phyloP scores from a whole-genome alignment of 371 early-diverging fungal species.

The Syncephalastrum sp. region DNA sequence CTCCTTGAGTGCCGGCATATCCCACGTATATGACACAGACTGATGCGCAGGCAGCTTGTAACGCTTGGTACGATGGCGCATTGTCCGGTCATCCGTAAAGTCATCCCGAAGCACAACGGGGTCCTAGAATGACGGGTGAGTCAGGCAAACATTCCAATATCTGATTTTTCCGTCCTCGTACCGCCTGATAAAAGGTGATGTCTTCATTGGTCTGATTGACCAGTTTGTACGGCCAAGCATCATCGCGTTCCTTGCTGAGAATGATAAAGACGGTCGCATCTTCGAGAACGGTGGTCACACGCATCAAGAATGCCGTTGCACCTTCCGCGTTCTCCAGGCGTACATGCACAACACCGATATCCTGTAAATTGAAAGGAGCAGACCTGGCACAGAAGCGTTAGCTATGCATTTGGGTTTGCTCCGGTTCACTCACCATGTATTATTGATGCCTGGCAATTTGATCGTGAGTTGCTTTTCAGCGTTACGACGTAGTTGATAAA shows the following conservation, averaged over 20 bases:
- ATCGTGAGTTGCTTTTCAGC: constrained; percentile 69
- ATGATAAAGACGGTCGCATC: constrained; percentile 90
- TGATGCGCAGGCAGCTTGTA: constrained; percentile 68
- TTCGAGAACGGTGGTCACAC: constrained; percentile 77
- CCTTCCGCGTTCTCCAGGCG: constrained; percentile 63
- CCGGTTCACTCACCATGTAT: constrained; percentile 62
- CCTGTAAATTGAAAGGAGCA: constrained; percentile 84
- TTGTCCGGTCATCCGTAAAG: constrained; percentile 18
- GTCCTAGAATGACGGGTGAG: constrained; percentile 15
- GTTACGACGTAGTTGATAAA: constrained; percentile 67
- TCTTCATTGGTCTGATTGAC: constrained; percentile 84
- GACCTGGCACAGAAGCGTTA: constrained; percentile 60
- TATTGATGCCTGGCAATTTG: constrained; percentile 67
- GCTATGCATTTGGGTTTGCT: neutral
- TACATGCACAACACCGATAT: constrained; percentile 83
- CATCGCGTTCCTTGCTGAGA: constrained; percentile 66
- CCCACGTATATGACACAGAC: constrained; percentile 91
- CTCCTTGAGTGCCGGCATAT: constrained; percentile 77
- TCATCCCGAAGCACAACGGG: constrained; percentile 36
- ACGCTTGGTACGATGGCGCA: constrained; percentile 28
- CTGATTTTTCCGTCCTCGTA: constrained; percentile 12
- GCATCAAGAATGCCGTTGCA: constrained; percentile 63
- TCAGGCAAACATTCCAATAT: neutral
- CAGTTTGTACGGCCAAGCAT: constrained; percentile 91
- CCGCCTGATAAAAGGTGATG: constrained; percentile 81